These are phyloP conservation scores for Prinsepia uniflora DNA, from an alignment of 306 rosid genomes.

Conservation along the genomic window DNA sequence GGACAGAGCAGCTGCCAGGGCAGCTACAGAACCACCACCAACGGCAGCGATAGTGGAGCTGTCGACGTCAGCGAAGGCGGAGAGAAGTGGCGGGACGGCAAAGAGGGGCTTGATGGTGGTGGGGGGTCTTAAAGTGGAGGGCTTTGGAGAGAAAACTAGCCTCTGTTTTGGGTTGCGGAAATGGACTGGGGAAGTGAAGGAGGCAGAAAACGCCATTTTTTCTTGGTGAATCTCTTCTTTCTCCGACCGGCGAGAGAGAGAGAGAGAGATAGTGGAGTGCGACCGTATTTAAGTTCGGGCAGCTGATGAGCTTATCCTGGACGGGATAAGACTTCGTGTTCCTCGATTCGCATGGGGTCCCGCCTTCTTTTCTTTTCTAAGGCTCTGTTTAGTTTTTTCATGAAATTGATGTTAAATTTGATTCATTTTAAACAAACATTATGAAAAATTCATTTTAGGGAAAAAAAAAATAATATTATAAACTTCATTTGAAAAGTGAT, in stretches of 20 bases:
- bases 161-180: slow-evolving; percentile 27
- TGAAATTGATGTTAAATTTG: too few species aligned
- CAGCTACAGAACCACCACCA: slow-evolving; percentile 73
- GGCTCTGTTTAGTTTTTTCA: not conserved
- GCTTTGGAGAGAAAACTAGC: slow-evolving; percentile 26
- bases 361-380: not conserved
- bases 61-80: slow-evolving; percentile 58
- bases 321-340: slow-evolving; percentile 37
- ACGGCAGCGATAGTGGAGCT: slow-evolving; percentile 64
- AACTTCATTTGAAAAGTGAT: too few species aligned
- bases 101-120: slow-evolving; percentile 32
- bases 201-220: slow-evolving; percentile 49
- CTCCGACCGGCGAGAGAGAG: slow-evolving; percentile 20
- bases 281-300: not conserved
- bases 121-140: slow-evolving; percentile 31
- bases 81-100: slow-evolving; percentile 59
- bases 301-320: slow-evolving; percentile 29
- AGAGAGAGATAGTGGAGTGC: not conserved
- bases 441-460: too few species aligned
- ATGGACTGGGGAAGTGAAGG: slow-evolving; percentile 32
- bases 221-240: not conserved
- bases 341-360: slow-evolving; percentile 41
- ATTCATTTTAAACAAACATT: too few species aligned
- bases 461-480: too few species aligned
- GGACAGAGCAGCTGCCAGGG: slow-evolving; percentile 62